phyloP scores from a whole-genome alignment of 352 stramenopile species.

The Globisporangium rhizosaccharum region DNA sequence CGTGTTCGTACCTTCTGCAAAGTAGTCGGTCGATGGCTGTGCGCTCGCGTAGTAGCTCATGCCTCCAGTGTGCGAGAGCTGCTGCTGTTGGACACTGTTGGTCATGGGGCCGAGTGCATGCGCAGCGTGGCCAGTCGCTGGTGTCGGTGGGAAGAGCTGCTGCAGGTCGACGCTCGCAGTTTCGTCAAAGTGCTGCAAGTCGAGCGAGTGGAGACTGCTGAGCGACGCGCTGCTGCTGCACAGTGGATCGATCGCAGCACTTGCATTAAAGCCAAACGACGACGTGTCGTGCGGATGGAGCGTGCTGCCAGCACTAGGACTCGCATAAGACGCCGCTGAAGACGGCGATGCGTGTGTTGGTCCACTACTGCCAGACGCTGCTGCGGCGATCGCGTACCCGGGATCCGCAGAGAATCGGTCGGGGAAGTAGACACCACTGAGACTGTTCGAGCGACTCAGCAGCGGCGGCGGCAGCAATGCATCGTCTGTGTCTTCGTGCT shows the following conservation, averaged over 20 bases:
- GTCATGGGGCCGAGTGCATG: background rate
- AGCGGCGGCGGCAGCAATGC: background rate
- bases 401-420: constrained; percentile 4
- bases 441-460: constrained; percentile 3
- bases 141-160: constrained; percentile 13
- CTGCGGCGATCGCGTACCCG: background rate
- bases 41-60: constrained; percentile 8
- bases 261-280: constrained; percentile 6
- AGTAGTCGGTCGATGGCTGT: constrained; percentile 7
- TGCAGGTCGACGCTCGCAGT: constrained; percentile 13
- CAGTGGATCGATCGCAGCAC: constrained; percentile 1
- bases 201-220: constrained; percentile 10
- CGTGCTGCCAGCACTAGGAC: background rate
- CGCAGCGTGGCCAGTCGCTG: background rate
- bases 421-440: background rate
- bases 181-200: constrained; percentile 19
- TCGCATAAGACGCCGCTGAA: too few relatives aligned
- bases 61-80: background rate
- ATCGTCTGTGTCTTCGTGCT: background rate
- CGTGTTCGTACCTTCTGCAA: constrained; percentile 10
- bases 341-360: background rate
- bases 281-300: constrained; percentile 6
- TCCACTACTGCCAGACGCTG: background rate
- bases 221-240: constrained; percentile 1
- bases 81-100: constrained; percentile 1